Evolutionary conservation across 768 basidiomycete species (phyloP), one percentile per base, ranked within the genome.

Genomic region (Kwoniella sp.): DNA sequence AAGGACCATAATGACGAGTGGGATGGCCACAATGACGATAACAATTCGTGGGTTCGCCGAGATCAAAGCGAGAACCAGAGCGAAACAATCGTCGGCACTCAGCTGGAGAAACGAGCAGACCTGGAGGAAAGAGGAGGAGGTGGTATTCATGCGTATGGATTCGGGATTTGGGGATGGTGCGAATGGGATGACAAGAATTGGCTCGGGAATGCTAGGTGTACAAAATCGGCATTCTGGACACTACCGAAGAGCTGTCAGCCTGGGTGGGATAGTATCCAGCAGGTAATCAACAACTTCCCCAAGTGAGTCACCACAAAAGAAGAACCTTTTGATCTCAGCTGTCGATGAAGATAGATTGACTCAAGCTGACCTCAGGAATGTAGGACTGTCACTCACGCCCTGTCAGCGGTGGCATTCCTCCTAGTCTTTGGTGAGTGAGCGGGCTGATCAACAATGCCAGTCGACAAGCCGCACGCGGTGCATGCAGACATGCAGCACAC

Each of bases 101-200:
- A 19, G 17, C 3, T 44, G 17, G 40, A 44, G 40, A 19, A 44
- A 15, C 3, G 8, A 44, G 40, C 40, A 19, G 17, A 19, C 5
- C 15, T 49, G 2, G 48, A 49, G 7, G 22, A 52, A 44, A 52
- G 33, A 24, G 58, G 24, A 9, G 17, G 58, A 1, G 21, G n/a
- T 44, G 44, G 58, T 30, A 26, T 64, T n/a, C 47, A 64, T 46
- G 62, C 62, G 2, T 67, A 67, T 46, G 65, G 65, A 25, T 62
- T 67, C 24, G 65, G 60, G 15, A 54, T 57, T 46, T 67, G 59
- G 60, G 65, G 65, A 33, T 67, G 65, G 65, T 67, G 65, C 24
- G 55, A 56, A 30, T 67, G 65, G 65, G 33, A 49, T 7, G 40
- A 64, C 26, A 52, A 44, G 5, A 53, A 58, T 15, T 64, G 62